These are phyloP conservation scores for Suhomyces bolitotheri DNA, from an alignment of 1,139 yeast species.

Conservation along the genomic window DNA sequence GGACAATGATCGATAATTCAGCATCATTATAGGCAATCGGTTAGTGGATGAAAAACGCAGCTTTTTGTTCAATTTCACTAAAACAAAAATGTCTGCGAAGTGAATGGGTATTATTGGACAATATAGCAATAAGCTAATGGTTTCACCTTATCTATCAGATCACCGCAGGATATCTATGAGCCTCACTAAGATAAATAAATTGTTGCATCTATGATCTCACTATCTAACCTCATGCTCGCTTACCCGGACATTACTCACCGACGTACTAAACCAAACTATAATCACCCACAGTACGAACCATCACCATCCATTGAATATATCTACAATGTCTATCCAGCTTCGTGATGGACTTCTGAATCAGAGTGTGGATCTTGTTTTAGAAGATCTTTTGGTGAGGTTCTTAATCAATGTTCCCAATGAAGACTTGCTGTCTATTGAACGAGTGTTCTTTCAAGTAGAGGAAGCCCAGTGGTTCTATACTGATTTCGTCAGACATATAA, in stretches of 20 bases:
- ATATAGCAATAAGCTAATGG: too few species aligned
- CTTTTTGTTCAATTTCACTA: too few species aligned
- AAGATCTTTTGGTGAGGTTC: slow-evolving; percentile 86
- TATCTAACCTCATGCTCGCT: slow-evolving; percentile 1
- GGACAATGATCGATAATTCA: slow-evolving; percentile 6
- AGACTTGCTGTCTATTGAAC: slow-evolving; percentile 80
- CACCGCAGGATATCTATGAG: too few species aligned
- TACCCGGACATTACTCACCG: slow-evolving; percentile 13
- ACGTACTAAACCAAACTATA: slow-evolving; percentile 4
- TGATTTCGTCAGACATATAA: slow-evolving; percentile 74
- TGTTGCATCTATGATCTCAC: too few species aligned
- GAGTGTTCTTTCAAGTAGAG: slow-evolving; percentile 92
- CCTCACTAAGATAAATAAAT: too few species aligned
- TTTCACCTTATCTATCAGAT: too few species aligned
- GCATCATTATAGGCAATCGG: not conserved
- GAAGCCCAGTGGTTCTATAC: slow-evolving; percentile 98
- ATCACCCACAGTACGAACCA: not conserved
- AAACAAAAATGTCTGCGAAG: too few species aligned
- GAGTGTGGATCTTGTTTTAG: slow-evolving; percentile 74
- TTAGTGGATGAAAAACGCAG: too few species aligned
- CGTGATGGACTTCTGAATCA: slow-evolving; percentile 57
- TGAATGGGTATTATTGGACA: too few species aligned
- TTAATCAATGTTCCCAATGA: slow-evolving; percentile 90
- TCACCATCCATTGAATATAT: slow-evolving; percentile 3
- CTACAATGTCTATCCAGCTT: slow-evolving; percentile 53